phyloP scores from a whole-genome alignment of 2,329 filamentous ascomycete genomes.

The Emergomyces pasteurianus region DNA sequence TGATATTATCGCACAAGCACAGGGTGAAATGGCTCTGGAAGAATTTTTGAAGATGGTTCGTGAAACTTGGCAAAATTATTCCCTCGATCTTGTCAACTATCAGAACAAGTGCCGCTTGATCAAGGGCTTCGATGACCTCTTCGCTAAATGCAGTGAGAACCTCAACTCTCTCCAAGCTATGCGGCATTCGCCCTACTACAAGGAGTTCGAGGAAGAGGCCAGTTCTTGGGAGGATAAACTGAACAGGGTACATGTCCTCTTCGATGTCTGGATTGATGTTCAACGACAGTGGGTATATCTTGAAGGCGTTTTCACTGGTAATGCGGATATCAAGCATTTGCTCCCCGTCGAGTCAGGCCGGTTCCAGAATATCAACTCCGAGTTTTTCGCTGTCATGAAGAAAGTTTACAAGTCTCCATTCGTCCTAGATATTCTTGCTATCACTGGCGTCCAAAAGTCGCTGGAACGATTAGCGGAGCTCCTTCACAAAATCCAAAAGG shows the following conservation, averaged over 20 bases:
- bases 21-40: conserved; percentile 95
- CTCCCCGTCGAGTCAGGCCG: conserved; percentile 91
- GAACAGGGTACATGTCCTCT: conserved; percentile 91
- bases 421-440: conserved; percentile 89
- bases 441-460: conserved; percentile 90
- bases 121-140: conserved; percentile 94
- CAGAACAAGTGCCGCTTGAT: conserved; percentile 97
- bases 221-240: conserved; percentile 96
- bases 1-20: conserved; percentile 88
- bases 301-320: conserved; percentile 96
- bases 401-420: conserved; percentile 96
- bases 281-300: conserved; percentile 99
- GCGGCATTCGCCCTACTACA: conserved; percentile 98
- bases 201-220: conserved; percentile 97
- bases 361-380: conserved; percentile 98
- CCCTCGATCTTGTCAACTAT: conserved; percentile 88
- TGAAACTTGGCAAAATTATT: conserved; percentile 93
- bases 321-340: conserved; percentile 96
- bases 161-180: conserved; percentile 95
- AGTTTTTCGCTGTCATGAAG: conserved; percentile 99
- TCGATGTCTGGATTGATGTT: conserved; percentile 99
- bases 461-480: conserved; percentile 91
- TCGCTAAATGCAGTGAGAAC: conserved; percentile 97
- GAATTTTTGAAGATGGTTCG: conserved; percentile 95
- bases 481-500: conserved; percentile 98